Percentiles rank a stretch among this genome's conserved stretches.
phyloP scores from a whole-genome alignment of 1,139 yeast species.

The Hyphopichia fennica region DNA sequence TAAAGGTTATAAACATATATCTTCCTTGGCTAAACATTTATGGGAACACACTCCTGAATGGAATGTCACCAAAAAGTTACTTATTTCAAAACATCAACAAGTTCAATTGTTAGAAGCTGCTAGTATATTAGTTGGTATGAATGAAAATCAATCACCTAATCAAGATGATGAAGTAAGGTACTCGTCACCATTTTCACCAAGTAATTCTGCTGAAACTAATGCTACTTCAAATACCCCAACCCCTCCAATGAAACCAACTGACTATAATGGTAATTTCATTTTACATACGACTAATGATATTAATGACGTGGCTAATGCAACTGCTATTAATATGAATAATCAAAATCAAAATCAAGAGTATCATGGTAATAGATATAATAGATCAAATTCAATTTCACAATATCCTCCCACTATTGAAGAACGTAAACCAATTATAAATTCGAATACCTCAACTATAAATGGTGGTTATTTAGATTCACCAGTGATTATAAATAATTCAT shows the following conservation, averaged over 20 bases:
- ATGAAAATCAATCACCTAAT: slow-evolving; percentile 37
- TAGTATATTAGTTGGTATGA: slow-evolving; percentile 79
- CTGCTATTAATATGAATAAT: slow-evolving; percentile 3
- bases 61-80: slow-evolving; percentile 77
- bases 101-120: slow-evolving; percentile 89
- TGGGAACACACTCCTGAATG: slow-evolving; percentile 90
- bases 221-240: slow-evolving; percentile 9
- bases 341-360: background rate
- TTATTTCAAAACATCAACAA: slow-evolving; percentile 88
- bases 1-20: slow-evolving; percentile 83
- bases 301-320: slow-evolving; percentile 2
- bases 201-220: slow-evolving; percentile 10
- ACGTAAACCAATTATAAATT: background rate
- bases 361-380: slow-evolving; percentile 6
- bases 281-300: slow-evolving; percentile 6
- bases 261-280: background rate
- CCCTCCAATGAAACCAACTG: slow-evolving; percentile 6
- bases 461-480: slow-evolving; percentile 13
- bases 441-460: slow-evolving; percentile 5
- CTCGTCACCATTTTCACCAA: slow-evolving; percentile 12
- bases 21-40: slow-evolving; percentile 73
- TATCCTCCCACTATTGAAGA: slow-evolving; percentile 14
- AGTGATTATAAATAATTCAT: slow-evolving; percentile 1
- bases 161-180: slow-evolving; percentile 10
- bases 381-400: slow-evolving; percentile 18